phyloP scores from a whole-genome alignment of 1,139 yeast genomes.

The Taphrina sp. region DNA sequence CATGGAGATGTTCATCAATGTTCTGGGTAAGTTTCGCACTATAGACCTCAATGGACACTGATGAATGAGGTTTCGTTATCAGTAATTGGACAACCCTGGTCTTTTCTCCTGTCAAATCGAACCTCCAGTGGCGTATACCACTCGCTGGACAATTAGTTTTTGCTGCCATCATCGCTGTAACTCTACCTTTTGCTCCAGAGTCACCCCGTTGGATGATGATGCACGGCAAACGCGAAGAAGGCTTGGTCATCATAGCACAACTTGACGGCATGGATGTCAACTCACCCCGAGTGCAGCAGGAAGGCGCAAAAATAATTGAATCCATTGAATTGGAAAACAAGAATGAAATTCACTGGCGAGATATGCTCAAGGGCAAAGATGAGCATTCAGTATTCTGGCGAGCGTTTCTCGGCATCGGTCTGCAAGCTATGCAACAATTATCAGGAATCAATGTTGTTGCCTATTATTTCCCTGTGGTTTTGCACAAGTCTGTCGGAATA shows the following conservation, averaged over 20 bases:
- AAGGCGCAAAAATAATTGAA: constrained; percentile 24
- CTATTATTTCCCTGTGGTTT: constrained; percentile 37
- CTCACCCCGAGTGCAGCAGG: constrained; percentile 34
- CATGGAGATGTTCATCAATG: constrained; percentile 69
- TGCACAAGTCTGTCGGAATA: constrained; percentile 32
- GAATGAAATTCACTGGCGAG: constrained; percentile 3
- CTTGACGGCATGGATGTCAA: constrained; percentile 36
- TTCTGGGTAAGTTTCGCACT: no score
- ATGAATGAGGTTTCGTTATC: constrained; percentile 64
- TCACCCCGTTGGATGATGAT: constrained; percentile 70
- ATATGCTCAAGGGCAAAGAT: constrained; percentile 19
- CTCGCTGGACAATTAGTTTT: constrained; percentile 40
- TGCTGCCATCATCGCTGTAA: constrained; percentile 31
- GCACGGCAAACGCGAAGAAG: constrained; percentile 55
- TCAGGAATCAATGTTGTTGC: constrained; percentile 38
- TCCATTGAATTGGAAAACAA: constrained; percentile 11
- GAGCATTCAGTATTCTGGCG: constrained; percentile 35
- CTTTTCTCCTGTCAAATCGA: constrained; percentile 46
- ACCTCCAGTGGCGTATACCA: constrained; percentile 54
- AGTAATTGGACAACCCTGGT: constrained; percentile 67
- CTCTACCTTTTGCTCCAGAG: constrained; percentile 58
- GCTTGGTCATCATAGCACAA: constrained; percentile 50
- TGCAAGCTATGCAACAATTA: constrained; percentile 39
- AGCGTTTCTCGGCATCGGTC: constrained; percentile 36
- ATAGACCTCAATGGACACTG: no score